Evolutionary conservation across 306 rosid genomes (phyloP).

Genomic region (Senna tora): DNA sequence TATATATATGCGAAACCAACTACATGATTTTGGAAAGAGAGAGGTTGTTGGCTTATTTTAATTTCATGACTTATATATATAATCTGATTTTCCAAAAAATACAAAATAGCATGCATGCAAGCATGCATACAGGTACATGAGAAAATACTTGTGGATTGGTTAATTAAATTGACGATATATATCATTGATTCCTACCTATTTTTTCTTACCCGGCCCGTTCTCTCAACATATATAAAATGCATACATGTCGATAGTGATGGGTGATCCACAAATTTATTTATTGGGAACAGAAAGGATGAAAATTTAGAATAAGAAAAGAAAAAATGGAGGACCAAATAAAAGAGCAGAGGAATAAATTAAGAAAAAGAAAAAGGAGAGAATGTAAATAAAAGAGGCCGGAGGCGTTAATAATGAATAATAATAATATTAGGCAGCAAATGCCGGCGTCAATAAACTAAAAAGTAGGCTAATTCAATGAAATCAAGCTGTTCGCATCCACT

Average conservation of each 20-base stretch:
- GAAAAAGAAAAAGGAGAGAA: no score
- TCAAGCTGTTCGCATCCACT: constrained; percentile 43
- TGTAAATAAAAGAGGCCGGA: no score
- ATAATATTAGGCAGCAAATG: constrained; percentile 26
- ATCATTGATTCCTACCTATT: not conserved
- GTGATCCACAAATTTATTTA: no score
- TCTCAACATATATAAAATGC: not conserved
- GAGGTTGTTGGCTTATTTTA: not conserved
- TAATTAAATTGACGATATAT: not conserved
- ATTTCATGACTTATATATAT: not conserved
- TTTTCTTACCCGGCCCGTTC: not conserved
- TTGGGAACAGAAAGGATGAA: no score
- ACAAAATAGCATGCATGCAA: no score
- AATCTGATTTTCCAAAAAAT: not conserved
- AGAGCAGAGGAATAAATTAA: no score
- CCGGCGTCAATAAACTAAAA: constrained; percentile 51
- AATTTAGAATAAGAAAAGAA: no score
- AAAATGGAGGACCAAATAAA: no score
- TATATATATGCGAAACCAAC: not conserved
- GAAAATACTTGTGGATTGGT: not conserved
- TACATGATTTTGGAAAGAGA: not conserved
- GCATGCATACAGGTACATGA: not conserved
- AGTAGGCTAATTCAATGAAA: constrained; percentile 77
- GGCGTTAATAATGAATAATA: no score
- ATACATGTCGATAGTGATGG: no score